Base-by-base conservation (phyloP, 2,329 filamentous ascomycete species). In the Aspergillus pseudonomiae region DNA sequence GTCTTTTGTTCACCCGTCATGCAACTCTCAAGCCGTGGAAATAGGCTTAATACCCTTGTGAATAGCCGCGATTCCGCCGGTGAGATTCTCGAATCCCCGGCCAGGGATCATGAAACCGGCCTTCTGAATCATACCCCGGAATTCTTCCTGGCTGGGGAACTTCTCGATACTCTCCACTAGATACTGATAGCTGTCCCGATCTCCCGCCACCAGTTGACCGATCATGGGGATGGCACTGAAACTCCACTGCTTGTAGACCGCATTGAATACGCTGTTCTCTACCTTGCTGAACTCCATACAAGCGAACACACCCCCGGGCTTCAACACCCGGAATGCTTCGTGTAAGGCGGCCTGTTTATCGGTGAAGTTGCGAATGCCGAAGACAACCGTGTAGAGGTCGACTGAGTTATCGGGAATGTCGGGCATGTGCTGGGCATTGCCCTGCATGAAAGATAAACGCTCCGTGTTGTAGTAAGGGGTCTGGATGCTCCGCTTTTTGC, bases 131-230 rank as follows among this genome's bases (percentile, higher is more conserved):
- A 81, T 81, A 39, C 87, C 85, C 68, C 89, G 86, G 75, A 96
- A 99, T 69, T 92, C 88, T 59, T 88, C 85, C 82, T 99, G 96
- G 69, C 83, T 90, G 0, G 95, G 96, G 76, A 98, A 98, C 55
- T 87, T 84, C 80, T 97, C 94, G 78, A 99, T 99, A 78, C 94
- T 97, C 84, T 99, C 95, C 11, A 99, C 95, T 11, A 99, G 84
- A 80, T 99, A 99, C 83, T 99, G 95, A 79, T 99, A 99, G 77
- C 93, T 97, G 74, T 96, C 94, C 62, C 94, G 85, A 77, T 99
- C 96, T 7, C 92, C 93, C 1, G 95, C 94, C 19, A 99, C 94
- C 65, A 99, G 76, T 81, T 99, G 94, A 3, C 95, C 96, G 73
- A 99, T 97, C 70, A 99, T 79, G 0, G 95, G 95, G 68, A 99